Base-by-base conservation (phyloP, 108 stramenopile species). In the Fragilaria crotonensis region DNA sequence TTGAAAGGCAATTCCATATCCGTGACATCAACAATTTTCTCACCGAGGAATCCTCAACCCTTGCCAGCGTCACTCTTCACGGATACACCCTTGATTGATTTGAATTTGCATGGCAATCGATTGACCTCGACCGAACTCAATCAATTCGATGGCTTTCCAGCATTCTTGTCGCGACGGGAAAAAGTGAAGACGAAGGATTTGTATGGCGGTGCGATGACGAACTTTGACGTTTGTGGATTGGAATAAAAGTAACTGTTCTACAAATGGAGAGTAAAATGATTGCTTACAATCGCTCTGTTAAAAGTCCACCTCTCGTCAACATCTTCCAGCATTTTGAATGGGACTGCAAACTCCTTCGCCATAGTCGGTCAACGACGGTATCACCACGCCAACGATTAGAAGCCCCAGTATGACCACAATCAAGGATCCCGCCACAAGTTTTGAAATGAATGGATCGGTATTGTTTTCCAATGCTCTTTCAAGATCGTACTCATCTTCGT, bases 401-500 rank as follows among this genome's bases (percentile, higher is more conserved):
- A 94, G 64, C 2, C 77, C 78, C 23, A 87, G 51, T 52, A 90
- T 74, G 0, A 77, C 70, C 31, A 94, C 36, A 52, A 90, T 90
- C 21, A 90, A 79, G 25, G 79, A 81, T 19, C 92, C 92, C n/a
- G 92, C 92, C 48, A 94, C 77, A 22, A 94, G 71, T 60, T 94
- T 94, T 27, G 86, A 78, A 50, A 94, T 94, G 11, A 82, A 60
- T 1, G 76, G 66, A 68, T 94, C 93, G 18, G 93, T 94, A 65
- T 87, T 89, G 28, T 59, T 59, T 7, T 67, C 56, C 23, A 94
- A 56, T 19, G 93, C 93, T 31, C 73, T 57, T 30, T 76, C 80
- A 5, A 94, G 63, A 71, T 94, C 93, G 54, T 94, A 90, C 62
- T 94, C 93, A 30, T 87, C 81, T 57, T 84, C 87, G 36, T 88